Conservation (phyloP, 2,329 filamentous ascomycete genomes). For the Fusarium sp. region DNA sequence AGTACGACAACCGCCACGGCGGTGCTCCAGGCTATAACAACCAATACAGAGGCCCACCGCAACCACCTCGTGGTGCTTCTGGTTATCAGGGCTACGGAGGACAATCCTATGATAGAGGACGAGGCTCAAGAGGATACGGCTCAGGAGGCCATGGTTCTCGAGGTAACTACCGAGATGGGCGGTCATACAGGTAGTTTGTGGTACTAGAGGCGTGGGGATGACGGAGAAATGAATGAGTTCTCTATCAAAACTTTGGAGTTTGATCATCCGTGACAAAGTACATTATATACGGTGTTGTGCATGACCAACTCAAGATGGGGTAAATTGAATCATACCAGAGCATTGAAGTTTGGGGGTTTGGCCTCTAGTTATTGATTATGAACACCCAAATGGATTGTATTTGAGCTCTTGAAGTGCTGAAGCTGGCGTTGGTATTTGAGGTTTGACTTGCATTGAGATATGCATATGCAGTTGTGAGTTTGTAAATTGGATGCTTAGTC, state of each 20-base stretch:
- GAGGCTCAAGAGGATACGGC: constrained; percentile 32
- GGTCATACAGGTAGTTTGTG: constrained; percentile 37
- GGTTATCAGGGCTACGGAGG: constrained; percentile 37
- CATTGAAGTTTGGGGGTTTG: not conserved
- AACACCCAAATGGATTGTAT: not conserved
- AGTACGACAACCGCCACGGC: constrained; percentile 23
- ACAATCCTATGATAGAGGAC: constrained; percentile 28
- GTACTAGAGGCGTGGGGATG: not conserved
- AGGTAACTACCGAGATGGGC: constrained; percentile 34
- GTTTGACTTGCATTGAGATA: not conserved
- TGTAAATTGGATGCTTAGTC: not conserved
- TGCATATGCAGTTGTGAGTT: not conserved
- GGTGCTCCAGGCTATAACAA: constrained; percentile 34
- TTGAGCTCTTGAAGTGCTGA: not conserved
- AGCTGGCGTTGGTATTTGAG: not conserved
- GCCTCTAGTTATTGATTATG: not conserved
- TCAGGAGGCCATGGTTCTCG: constrained; percentile 31
- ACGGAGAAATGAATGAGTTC: not conserved
- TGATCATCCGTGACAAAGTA: not conserved
- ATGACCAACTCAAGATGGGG: not conserved
- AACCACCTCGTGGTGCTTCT: constrained; percentile 19
- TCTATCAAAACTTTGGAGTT: not conserved
- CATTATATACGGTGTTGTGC: not conserved
- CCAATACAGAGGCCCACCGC: constrained; percentile 32
- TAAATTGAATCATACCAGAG: not conserved